phyloP scores from a whole-genome alignment of 352 stramenopile genomes.

The Phytophthora hibernalis region DNA sequence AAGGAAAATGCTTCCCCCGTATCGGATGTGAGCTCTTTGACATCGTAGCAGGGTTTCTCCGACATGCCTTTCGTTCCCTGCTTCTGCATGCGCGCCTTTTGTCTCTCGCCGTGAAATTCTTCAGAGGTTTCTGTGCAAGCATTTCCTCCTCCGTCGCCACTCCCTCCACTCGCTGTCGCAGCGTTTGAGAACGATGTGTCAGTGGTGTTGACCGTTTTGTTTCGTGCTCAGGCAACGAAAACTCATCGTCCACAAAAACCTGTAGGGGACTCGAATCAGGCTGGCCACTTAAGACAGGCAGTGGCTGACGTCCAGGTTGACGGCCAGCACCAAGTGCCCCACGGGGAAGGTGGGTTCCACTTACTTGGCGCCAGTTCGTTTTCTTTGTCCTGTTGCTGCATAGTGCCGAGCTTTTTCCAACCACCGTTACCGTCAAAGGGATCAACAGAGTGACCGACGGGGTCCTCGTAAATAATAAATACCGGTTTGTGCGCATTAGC shows the following conservation, averaged over 20 bases:
- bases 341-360: conserved; percentile 50
- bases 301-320: conserved; percentile 11
- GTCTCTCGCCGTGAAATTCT: conserved; percentile 66
- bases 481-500: conserved; percentile 81
- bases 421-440: conserved; percentile 63
- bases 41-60: conserved; percentile 50
- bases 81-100: conserved; percentile 33
- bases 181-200: conserved; percentile 64
- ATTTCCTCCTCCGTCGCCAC: conserved; percentile 79
- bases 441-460: conserved; percentile 58
- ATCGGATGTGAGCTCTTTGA: conserved; percentile 47
- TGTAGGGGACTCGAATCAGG: conserved; percentile 47
- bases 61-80: conserved; percentile 15
- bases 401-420: conserved; percentile 73
- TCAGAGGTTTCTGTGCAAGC: conserved; percentile 75
- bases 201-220: conserved; percentile 36
- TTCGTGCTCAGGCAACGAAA: conserved; percentile 39
- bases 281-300: conserved; percentile 9
- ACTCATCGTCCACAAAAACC: conserved; percentile 86
- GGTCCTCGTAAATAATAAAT: conserved; percentile 87
- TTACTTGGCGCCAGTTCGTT: conserved; percentile 60
- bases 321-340: conserved; percentile 1
- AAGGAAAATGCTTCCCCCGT: conserved; percentile 72
- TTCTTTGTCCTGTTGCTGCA: conserved; percentile 83
- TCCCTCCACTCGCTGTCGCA: conserved; percentile 78